Evolutionary conservation across 1,284 basidiomycete genomes (phyloP), one percentile per base, ranked within the genome.

Genomic region (Agaricales sp.): DNA sequence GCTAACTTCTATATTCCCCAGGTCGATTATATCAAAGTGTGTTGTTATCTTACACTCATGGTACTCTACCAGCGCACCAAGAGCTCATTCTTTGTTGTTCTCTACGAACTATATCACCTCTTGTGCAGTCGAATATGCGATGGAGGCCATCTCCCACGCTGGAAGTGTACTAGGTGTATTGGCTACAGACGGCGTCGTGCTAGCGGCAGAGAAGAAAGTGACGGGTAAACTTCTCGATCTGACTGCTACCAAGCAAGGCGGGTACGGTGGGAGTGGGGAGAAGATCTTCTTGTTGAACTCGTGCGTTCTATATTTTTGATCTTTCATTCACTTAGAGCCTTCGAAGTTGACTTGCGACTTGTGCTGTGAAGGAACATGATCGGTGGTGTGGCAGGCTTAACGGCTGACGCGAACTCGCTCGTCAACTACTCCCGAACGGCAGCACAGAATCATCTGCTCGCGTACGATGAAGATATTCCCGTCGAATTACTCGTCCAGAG

Each of bases 171-270:
- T 98, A 23, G 93, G 92, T 38, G 87, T 97, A 49, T 76, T 96
- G n/a, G 91, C 92, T 18, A 92, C 89, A 62, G 92, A 94, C 57
- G 95, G 96, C 1, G 90, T 99, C 35, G 93, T 98, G 2, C 77
- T 99, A n/a, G 95, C 93, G 0, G 95, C 95, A 4, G 95, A 99
- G 76, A 99, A 99, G 82, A 96, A 96, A 70, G 93, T 99, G 38
- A 98, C 96, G 0, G 93, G 93, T 46, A 99, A 99, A 68, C 80
- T 99, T 43, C 78, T 99, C 52, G 95, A 99, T 68, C 75, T 92
- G 39, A 86, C 87, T 22, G 77, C 78, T 45, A 75, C 80, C 49
- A 92, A 93, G 64, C 91, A 90, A 52, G 87, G 86, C 21, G 89
- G 91, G 21, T 92, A 93, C 58, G 92, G 92, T 24, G 93, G 86